phyloP scores from a whole-genome alignment of 805 yeast species.

The Suhomyces prunicola region DNA sequence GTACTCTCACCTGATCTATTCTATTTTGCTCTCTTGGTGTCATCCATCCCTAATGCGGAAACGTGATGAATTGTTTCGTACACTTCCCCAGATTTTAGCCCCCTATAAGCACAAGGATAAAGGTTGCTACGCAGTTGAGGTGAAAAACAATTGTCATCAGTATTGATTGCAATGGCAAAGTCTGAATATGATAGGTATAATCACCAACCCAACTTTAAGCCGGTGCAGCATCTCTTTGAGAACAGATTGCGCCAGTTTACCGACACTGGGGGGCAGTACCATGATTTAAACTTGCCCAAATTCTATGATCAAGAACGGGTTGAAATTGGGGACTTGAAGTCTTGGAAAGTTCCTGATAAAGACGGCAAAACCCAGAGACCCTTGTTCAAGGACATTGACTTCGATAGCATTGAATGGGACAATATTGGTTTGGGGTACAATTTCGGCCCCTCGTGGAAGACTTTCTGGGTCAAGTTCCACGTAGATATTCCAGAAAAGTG shows the following conservation, averaged over 20 bases:
- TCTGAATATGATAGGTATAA: constrained; percentile 12
- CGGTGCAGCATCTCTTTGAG: constrained; percentile 70
- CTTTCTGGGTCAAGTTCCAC: constrained; percentile 84
- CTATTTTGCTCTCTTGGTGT: no score
- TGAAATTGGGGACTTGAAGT: constrained; percentile 49
- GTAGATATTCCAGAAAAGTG: constrained; percentile 63
- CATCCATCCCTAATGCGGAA: neutral
- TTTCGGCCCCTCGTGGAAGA: constrained; percentile 96
- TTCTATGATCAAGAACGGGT: constrained; percentile 66
- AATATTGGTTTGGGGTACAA: constrained; percentile 65
- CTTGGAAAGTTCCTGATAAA: constrained; percentile 68
- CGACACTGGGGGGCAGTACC: constrained; percentile 70
- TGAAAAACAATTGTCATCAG: no score
- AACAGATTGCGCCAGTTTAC: constrained; percentile 74
- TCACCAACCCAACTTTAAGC: constrained; percentile 65
- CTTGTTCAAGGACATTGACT: constrained; percentile 53
- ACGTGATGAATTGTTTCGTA: neutral
- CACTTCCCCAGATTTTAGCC: neutral
- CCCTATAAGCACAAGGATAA: neutral
- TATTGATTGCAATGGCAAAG: neutral
- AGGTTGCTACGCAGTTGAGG: neutral
- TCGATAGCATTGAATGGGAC: constrained; percentile 46
- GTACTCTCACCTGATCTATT: no score
- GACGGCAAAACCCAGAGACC: constrained; percentile 55
- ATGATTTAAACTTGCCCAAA: constrained; percentile 70